phyloP scores from a whole-genome alignment of 148 eudicot species.

The Rheum nobile region DNA sequence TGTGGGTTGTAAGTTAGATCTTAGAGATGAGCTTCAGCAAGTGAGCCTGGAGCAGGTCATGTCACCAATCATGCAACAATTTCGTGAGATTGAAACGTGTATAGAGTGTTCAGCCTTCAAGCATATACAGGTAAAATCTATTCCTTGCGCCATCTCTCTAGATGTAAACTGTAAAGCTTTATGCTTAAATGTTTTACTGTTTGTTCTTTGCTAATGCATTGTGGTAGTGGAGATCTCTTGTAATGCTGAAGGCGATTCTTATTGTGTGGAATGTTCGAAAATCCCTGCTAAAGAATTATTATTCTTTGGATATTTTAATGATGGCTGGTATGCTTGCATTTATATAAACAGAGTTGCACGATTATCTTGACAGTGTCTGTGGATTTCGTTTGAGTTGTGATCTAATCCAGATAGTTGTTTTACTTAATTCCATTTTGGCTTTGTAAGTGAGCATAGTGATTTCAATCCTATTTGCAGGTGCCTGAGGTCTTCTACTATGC shows the following conservation, averaged over 20 bases:
- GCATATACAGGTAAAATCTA: conserved; percentile 56
- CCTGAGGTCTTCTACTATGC: conserved; percentile 95
- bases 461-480: conserved; percentile 36
- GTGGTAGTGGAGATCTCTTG: not conserved
- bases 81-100: conserved; percentile 93
- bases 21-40: conserved; percentile 67
- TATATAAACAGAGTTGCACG: not conserved
- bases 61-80: conserved; percentile 94
- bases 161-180: not conserved
- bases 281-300: not conserved
- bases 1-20: conserved; percentile 89
- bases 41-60: conserved; percentile 75
- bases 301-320: not conserved
- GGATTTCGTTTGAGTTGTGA: not conserved
- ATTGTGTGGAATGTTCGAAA: not conserved
- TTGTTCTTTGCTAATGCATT: not conserved
- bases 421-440: not conserved
- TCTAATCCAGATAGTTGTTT: not conserved
- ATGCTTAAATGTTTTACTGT: not conserved
- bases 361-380: not conserved
- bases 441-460: not conserved
- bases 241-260: not conserved
- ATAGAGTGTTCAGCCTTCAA: conserved; percentile 79
- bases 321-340: not conserved
- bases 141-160: not conserved